Evolutionary conservation across 768 basidiomycete species (phyloP), one percentile per base, ranked within the genome.

Genomic region (Russula sp.): DNA sequence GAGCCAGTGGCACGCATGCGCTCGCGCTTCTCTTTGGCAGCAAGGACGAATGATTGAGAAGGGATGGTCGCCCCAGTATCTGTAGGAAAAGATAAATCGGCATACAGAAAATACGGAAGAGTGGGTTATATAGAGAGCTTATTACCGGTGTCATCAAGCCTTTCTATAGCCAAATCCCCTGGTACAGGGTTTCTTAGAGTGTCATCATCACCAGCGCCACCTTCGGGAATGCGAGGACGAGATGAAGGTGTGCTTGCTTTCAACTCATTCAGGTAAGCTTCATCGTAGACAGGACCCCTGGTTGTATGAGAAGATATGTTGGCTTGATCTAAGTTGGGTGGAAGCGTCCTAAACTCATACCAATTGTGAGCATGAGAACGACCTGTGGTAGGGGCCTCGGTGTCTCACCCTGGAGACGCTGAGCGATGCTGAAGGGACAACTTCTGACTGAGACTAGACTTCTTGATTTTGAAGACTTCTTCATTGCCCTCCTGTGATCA

Each of bases 401-500:
- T 29, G 45, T 50, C 58, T 39, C 48, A 70, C 72, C 56, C 56
- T 57, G 66, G 47, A 9, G 66, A 60, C 10, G 81, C 75, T 55
- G 84, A 77, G 71, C 80, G 80, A 50, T 76, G 79, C 14, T 82
- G 81, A 45, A 87, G 72, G 2, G 81, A 69, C 64, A 89, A 69
- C 66, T 87, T 88, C 63, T 77, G 76, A 68, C 90, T 92, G 47
- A 93, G 75, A 56, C 72, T 86, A 2, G 88, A 90, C 73, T 90
- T 93, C 71, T 91, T 93, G 18, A 93, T 75, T 75, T 88, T 79
- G 70, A 93, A 92, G 0, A 79, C 76, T 60, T 90, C 85, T 8
- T 78, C 83, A 42, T 79, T 80, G 11, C 76, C 79, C 67, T 81
- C 80, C 84, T 89, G 56, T 58, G 66, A 75, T 75, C 63, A 71